Conservation (phyloP, 768 basidiomycete genomes). For the Russula lepida region DNA sequence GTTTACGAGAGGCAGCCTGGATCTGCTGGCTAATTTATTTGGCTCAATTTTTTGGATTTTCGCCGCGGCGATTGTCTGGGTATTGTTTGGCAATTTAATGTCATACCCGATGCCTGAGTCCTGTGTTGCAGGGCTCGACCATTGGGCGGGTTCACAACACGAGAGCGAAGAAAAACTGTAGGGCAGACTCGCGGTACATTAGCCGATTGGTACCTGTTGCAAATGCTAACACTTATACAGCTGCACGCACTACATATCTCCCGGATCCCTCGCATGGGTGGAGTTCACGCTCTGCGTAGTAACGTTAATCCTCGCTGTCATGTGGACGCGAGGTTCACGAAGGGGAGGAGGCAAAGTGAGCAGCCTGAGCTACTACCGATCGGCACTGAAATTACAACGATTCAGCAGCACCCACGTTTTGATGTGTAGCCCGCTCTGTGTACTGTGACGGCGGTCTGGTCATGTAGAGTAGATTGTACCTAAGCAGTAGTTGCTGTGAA, state of each 20-base stretch:
- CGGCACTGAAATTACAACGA: background rate
- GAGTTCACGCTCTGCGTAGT: conserved; percentile 56
- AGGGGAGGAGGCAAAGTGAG: conserved; percentile 2
- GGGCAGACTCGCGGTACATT: background rate
- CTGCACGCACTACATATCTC: conserved; percentile 65
- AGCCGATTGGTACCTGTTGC: background rate
- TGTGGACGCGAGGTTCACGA: conserved; percentile 35
- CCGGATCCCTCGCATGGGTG: conserved; percentile 70
- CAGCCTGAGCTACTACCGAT: background rate
- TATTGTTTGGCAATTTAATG: conserved; percentile 26
- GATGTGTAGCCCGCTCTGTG: background rate
- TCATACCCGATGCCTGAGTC: conserved; percentile 1
- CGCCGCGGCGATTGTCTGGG: conserved; percentile 61
- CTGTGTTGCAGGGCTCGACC: conserved; percentile 45
- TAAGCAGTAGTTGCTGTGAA: background rate
- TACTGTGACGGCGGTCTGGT: background rate
- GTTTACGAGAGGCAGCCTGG: conserved; percentile 56
- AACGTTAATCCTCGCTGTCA: conserved; percentile 47
- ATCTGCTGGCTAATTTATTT: conserved; percentile 66
- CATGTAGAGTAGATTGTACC: background rate
- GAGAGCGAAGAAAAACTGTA: background rate
- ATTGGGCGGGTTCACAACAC: conserved; percentile 54
- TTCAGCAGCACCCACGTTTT: background rate
- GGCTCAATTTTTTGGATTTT: conserved; percentile 70
- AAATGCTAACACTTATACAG: conserved; percentile 26